Evolutionary conservation across 2,329 filamentous ascomycete genomes (phyloP).

Genomic region (Ceratocystis variospora): DNA sequence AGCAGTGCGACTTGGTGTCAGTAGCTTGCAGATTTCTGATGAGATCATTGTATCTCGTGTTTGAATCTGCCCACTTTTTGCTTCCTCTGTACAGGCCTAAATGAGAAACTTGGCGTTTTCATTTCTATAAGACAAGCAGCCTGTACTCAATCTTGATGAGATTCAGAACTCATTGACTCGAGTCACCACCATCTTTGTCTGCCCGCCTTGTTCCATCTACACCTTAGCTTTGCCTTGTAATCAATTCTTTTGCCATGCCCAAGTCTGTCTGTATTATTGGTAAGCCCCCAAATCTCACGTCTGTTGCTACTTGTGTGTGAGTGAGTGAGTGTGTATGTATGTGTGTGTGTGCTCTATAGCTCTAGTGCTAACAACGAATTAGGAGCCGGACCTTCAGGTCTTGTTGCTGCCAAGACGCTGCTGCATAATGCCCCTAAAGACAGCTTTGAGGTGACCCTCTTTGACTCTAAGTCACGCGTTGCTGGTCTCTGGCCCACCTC

Average conservation of each 20-base stretch:
- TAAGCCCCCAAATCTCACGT: constrained; percentile 20
- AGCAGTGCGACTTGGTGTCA: not conserved
- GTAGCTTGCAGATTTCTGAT: not conserved
- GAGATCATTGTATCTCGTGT: not conserved
- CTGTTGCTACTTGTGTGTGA: not conserved
- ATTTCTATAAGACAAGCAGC: constrained; percentile 1
- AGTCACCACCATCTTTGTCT: not conserved
- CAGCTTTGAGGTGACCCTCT: constrained; percentile 54
- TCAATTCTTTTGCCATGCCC: constrained; percentile 23
- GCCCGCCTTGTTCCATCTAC: not conserved
- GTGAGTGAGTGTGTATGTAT: no score
- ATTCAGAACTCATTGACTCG: not conserved
- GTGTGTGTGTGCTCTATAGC: not conserved
- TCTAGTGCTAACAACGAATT: constrained; percentile 10
- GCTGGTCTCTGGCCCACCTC: constrained; percentile 64
- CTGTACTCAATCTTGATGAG: not conserved
- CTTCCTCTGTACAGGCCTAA: not conserved
- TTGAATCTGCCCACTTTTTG: constrained; percentile 1
- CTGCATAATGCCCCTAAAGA: constrained; percentile 42
- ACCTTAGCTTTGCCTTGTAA: not conserved
- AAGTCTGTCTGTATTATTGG: constrained; percentile 32
- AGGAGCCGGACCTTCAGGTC: constrained; percentile 57
- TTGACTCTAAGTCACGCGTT: constrained; percentile 50
- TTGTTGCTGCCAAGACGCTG: constrained; percentile 60
- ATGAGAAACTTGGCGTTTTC: not conserved